Base-by-base conservation (phyloP, 139 green algal species). In the Volvox reticuliferus region DNA sequence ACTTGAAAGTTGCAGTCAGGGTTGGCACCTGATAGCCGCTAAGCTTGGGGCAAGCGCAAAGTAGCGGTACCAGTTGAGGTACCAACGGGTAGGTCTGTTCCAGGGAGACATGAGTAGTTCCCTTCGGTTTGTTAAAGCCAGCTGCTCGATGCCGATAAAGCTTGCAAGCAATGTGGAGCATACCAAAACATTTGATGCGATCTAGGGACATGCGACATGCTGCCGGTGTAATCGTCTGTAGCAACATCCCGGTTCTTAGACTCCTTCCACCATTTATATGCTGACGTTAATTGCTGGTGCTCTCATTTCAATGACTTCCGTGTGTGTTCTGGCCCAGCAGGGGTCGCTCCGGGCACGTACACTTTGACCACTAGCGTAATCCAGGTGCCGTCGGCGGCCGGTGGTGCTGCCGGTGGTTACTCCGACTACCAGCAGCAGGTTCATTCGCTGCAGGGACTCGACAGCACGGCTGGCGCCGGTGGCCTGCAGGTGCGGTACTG, bases 361-460 rank as follows among this genome's bases (percentile, higher is more conserved):
- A 83, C 86, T 20, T 37, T 90, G 16, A 83, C 86, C 28, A 69
- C 84, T 18, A 81, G 36, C 68, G 83, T 89, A 14, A 90, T 90
- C n/a, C 86, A 90, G 86, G 71, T 90, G 28, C 86, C 86, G 22
- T 30, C 83, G 0, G 82, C 22, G 21, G 83, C n/a, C 35, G 67
- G 14, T 19, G 86, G 44, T 21, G 71, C 24, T 19, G 85, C 28
- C 71, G 69, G 44, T 37, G 71, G 71, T n/a, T 82, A 82, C 86
- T 22, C n/a, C 18, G 50, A 82, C 44, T 82, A 83, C 69, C 85
- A 89, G 71, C 85, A 69, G 65, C 83, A 89, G 35, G 67, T 81
- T 63, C 82, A 89, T 37, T 50, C 36, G 83, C 83, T 89, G 83
- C 83, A 89, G 83, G 83, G 83, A 3, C 83, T 89, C 16, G 83